Evolutionary conservation across 768 basidiomycete genomes (phyloP), one percentile per base, ranked within the genome.

Genomic region (Rhodosporidiobolus sp.): DNA sequence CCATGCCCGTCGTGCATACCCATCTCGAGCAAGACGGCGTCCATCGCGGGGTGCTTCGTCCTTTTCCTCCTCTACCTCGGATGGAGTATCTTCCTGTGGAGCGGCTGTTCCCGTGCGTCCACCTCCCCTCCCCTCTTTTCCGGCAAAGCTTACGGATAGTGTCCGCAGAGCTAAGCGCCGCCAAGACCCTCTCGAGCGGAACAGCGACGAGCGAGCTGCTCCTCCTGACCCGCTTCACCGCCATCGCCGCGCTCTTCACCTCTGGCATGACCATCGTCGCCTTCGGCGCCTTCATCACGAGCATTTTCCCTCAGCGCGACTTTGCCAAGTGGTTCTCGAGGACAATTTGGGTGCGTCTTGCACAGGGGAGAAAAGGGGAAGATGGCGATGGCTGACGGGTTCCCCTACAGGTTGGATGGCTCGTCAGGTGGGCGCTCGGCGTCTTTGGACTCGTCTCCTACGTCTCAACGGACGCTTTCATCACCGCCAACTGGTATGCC

Each of bases 251-350:
- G 10, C 63, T 32, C 54, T 73, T 62, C 49, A n/a, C 65, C 22
- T 30, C 59, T 10, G 66, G 64, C 1, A 5, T n/a, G 17, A 26
- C 67, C 7, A 5, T 58, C 9, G 14, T 69, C 10, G 22, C 48
- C 12, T 52, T 69, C 30, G 59, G 45, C 19, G 46, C 53, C 9
- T 38, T 69, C 64, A 55, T 61, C n/a, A 48, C 30, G 4, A 34
- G 22, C 24, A 24, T 61, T 38, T 69, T 69, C 38, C 67, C 72
- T 14, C 72, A 65, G 19, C 22, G 20, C 8, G 72, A 73, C 7
- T 22, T 56, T 20, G 64, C 64, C 1, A 69, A 69, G 55, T 61
- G 64, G 43, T 48, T 73, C 19, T 35, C 30, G 12, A 30, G 72
- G 49, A 2, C 26, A 3, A 22, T 69, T 22, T 73, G 72, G 72